Evolutionary conservation across 2,329 filamentous ascomycete genomes (phyloP).

Genomic region (Alternaria viburni): DNA sequence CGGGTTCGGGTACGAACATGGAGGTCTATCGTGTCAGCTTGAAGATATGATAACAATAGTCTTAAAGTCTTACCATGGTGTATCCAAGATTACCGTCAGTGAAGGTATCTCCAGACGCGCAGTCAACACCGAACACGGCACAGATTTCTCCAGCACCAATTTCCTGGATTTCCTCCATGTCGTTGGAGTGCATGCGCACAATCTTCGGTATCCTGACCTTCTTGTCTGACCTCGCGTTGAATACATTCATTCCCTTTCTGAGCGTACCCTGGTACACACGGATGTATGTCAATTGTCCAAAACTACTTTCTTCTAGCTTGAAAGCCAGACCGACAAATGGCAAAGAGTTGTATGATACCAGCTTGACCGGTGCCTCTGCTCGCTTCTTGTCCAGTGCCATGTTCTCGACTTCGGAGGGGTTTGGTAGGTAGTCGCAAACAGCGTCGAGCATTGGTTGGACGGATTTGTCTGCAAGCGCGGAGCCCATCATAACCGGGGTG

Average conservation of each 20-base stretch:
- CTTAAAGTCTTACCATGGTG: conserved; percentile 68
- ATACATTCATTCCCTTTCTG: conserved; percentile 86
- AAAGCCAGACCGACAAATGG: conserved; percentile 96
- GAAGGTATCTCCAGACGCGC: conserved; percentile 96
- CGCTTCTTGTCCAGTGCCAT: conserved; percentile 83
- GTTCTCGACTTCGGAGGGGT: conserved; percentile 88
- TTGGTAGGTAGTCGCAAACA: conserved; percentile 94
- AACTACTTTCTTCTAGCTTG: conserved; percentile 99
- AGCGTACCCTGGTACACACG: conserved; percentile 95
- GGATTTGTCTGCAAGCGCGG: conserved; percentile 90
- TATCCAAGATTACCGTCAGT: conserved; percentile 92
- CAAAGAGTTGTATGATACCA: conserved; percentile 90
- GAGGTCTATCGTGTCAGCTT: conserved; percentile 62
- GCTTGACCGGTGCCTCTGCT: conserved; percentile 78
- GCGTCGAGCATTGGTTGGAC: conserved; percentile 97
- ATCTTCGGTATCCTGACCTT: conserved; percentile 97
- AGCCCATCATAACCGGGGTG: conserved; percentile 94
- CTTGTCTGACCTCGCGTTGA: conserved; percentile 92
- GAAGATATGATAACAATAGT: neutral
- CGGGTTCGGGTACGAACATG: conserved; percentile 97
- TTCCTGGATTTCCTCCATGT: conserved; percentile 96
- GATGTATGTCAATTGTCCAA: conserved; percentile 97
- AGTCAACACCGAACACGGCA: conserved; percentile 97
- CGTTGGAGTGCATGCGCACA: conserved; percentile 98
- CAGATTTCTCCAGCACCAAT: conserved; percentile 97